Percentiles rank a stretch among this genome's conserved stretches.
Conservation (phyloP, 805 yeast species). For the Ogataea trehaloabstinens region DNA sequence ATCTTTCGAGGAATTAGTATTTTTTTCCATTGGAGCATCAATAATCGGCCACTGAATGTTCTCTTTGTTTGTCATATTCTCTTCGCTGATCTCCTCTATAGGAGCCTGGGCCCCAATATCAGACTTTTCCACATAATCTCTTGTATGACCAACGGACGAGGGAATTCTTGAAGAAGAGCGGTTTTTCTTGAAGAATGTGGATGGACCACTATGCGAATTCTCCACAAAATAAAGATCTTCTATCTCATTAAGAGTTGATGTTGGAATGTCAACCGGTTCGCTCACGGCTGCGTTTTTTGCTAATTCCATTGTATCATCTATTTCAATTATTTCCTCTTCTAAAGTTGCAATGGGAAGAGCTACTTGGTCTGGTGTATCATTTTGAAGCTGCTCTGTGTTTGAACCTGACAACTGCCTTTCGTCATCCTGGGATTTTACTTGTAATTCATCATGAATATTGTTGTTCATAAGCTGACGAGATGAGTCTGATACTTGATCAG, state of each 20-base stretch:
- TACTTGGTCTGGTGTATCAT: background rate
- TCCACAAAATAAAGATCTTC: conserved; percentile 27
- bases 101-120: background rate
- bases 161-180: conserved; percentile 12
- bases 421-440: background rate
- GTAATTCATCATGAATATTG: too few species aligned
- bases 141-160: conserved; percentile 1
- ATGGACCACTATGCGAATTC: conserved; percentile 22
- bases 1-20: too few species aligned
- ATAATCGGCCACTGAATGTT: background rate
- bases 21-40: background rate
- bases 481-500: background rate
- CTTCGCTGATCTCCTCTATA: background rate
- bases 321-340: conserved; percentile 24
- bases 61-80: too few species aligned
- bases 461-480: too few species aligned
- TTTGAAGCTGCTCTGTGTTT: too few species aligned
- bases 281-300: background rate
- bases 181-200: conserved; percentile 25
- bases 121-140: background rate
- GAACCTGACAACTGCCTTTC: background rate
- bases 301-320: conserved; percentile 25
- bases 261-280: conserved; percentile 38
- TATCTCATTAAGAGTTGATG: conserved; percentile 35
- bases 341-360: conserved; percentile 5